Conservation (phyloP, 139 green algal species). For the Ostreobium quekettii region DNA sequence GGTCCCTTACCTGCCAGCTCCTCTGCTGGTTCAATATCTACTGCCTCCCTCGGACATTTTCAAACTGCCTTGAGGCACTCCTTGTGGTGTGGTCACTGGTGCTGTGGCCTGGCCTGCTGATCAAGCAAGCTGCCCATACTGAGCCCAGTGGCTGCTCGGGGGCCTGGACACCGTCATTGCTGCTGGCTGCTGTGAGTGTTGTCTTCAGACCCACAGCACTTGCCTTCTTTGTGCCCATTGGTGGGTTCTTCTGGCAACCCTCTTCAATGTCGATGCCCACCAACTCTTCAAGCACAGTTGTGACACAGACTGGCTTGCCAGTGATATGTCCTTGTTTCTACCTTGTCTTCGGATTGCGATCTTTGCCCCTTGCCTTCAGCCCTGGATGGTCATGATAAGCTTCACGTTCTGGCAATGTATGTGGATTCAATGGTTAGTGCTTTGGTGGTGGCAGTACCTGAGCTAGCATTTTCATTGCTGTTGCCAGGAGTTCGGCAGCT, state of each 20-base stretch:
- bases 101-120: constrained; percentile 29
- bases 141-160: neutral
- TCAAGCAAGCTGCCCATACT: neutral
- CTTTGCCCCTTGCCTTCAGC: constrained; percentile 1
- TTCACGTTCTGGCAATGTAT: no score
- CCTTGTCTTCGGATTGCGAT: neutral
- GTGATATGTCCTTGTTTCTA: constrained; percentile 3
- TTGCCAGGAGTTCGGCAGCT: constrained; percentile 14
- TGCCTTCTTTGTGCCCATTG: constrained; percentile 29
- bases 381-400: no score
- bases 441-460: no score
- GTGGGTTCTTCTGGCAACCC: neutral
- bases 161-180: neutral
- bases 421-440: no score
- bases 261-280: neutral
- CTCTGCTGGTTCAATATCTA: constrained; percentile 64
- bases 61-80: constrained; percentile 49
- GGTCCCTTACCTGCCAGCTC: constrained; percentile 40
- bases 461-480: neutral
- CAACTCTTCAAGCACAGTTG: neutral
- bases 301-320: neutral
- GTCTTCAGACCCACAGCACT: constrained; percentile 33
- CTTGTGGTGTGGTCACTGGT: constrained; percentile 27
- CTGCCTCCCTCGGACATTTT: constrained; percentile 51
- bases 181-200: constrained; percentile 23